These are phyloP conservation scores for Ascochyta lentis DNA, from an alignment of 2,329 filamentous ascomycete genomes.

Conservation along the genomic window DNA sequence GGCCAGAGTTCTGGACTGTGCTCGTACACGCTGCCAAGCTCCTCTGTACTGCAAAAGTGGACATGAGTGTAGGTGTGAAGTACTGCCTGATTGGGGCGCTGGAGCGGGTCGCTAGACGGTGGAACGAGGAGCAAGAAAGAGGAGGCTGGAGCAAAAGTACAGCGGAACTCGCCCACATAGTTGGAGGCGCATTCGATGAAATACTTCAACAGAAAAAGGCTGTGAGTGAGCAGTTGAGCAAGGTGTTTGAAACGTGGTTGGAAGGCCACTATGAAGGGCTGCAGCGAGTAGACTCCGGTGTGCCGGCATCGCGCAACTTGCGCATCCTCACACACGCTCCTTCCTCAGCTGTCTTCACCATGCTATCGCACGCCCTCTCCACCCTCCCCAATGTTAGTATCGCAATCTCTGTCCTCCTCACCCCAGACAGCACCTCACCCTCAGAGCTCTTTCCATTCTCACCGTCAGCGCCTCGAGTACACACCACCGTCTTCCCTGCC, in stretches of 20 bases:
- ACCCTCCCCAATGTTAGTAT: conserved; percentile 48
- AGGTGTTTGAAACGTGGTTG: conserved; percentile 18
- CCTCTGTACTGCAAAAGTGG: conserved; percentile 59
- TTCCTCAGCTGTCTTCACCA: conserved; percentile 65
- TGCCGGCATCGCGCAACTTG: not conserved
- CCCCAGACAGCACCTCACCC: not conserved
- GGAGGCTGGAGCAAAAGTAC: not conserved
- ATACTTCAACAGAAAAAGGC: conserved; percentile 14
- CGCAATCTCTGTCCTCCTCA: conserved; percentile 64
- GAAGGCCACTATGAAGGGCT: not conserved
- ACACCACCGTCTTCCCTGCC: conserved; percentile 58
- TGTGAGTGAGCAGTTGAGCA: not conserved
- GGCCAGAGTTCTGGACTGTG: conserved; percentile 62
- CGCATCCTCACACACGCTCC: conserved; percentile 38
- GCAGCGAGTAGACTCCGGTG: too few relatives aligned
- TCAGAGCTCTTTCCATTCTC: not conserved
- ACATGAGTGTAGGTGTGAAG: conserved; percentile 63
- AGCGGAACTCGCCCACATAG: conserved; percentile 1
- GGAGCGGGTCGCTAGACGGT: conserved; percentile 7
- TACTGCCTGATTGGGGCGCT: conserved; percentile 58
- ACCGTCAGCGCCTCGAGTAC: not conserved
- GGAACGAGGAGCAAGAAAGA: conserved; percentile 13
- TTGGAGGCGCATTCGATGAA: not conserved
- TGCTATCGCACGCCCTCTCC: conserved; percentile 54
- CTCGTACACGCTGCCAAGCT: conserved; percentile 70